A percentile compares a stretch with the other conserved stretches of the same genome.
Conservation (phyloP, 1,139 yeast genomes). For the Geotrichum fermentans region DNA sequence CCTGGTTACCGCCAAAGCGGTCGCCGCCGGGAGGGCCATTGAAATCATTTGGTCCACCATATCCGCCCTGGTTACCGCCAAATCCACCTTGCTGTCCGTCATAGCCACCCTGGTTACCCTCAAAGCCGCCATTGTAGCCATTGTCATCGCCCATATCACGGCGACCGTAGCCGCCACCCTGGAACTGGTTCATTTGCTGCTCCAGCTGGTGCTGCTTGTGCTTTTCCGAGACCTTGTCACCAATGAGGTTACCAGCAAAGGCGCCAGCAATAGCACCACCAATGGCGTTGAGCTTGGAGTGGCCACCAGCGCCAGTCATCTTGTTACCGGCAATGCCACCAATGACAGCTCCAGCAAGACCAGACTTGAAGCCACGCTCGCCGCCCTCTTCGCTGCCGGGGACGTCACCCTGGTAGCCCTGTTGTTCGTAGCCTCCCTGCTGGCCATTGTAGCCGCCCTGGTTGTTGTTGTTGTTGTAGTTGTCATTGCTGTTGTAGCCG, state of each 20-base stretch:
- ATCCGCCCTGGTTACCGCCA: neutral
- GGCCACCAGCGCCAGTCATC: conserved; percentile 45
- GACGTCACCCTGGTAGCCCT: conserved; percentile 13
- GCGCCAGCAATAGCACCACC: conserved; percentile 63
- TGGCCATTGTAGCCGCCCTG: conserved; percentile 20
- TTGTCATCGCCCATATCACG: conserved; percentile 23
- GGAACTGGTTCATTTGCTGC: conserved; percentile 12
- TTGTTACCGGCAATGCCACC: conserved; percentile 48
- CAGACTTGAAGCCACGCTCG: conserved; percentile 54
- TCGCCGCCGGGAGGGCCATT: conserved; percentile 26
- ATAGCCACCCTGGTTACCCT: conserved; percentile 28
- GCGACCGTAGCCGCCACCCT: conserved; percentile 4
- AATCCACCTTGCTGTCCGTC: neutral
- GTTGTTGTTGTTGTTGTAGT: conserved; percentile 13
- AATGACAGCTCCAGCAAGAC: conserved; percentile 56
- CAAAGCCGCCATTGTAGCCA: conserved; percentile 25
- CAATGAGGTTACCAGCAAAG: conserved; percentile 51
- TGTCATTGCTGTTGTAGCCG: conserved; percentile 11
- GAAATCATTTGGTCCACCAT: neutral
- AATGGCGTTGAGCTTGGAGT: conserved; percentile 50
- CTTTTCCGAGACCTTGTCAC: conserved; percentile 37
- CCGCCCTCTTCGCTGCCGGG: conserved; percentile 37
- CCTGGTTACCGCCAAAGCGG: neutral
- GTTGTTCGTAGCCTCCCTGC: conserved; percentile 28
- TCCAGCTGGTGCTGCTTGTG: conserved; percentile 24